A percentile compares a stretch with the other conserved stretches of the same genome.
Evolutionary conservation across 78 protist genomes (phyloP).

Genomic region (Mantamonas sphyraenae): DNA sequence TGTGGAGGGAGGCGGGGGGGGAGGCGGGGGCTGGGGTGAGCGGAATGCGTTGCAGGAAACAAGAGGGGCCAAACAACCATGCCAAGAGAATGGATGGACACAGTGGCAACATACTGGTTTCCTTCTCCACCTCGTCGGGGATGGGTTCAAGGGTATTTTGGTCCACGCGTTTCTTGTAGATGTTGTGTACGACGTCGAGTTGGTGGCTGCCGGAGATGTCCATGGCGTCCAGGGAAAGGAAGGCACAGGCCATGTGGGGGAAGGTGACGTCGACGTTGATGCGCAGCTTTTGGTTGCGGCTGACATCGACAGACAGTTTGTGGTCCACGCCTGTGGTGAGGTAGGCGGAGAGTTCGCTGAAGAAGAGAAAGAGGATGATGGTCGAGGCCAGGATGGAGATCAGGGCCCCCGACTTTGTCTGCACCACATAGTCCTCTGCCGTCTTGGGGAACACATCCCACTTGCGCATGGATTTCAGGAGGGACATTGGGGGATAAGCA

Average conservation of each 20-base stretch:
- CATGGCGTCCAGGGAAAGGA: constrained; percentile 63
- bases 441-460: background rate
- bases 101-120: too few species aligned
- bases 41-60: background rate
- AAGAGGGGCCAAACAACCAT: background rate
- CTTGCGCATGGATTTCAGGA: too few species aligned
- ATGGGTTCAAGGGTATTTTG: too few species aligned
- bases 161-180: constrained; percentile 40
- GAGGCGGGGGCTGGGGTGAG: background rate
- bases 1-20: too few species aligned
- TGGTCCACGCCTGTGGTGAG: constrained; percentile 32
- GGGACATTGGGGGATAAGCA: too few species aligned
- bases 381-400: background rate
- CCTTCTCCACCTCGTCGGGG: too few species aligned
- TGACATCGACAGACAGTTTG: constrained; percentile 49
- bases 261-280: constrained; percentile 66
- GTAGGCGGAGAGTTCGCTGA: constrained; percentile 19
- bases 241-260: constrained; percentile 47
- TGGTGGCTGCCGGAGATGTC: constrained; percentile 81
- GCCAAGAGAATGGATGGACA: too few species aligned
- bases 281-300: constrained; percentile 52
- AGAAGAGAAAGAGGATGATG: constrained; percentile 1
- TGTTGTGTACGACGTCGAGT: constrained; percentile 53
- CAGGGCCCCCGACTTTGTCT: background rate
- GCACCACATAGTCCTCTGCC: background rate